Base-by-base conservation (phyloP, 2,329 filamentous ascomycete genomes). In the Epichloe sp. region DNA sequence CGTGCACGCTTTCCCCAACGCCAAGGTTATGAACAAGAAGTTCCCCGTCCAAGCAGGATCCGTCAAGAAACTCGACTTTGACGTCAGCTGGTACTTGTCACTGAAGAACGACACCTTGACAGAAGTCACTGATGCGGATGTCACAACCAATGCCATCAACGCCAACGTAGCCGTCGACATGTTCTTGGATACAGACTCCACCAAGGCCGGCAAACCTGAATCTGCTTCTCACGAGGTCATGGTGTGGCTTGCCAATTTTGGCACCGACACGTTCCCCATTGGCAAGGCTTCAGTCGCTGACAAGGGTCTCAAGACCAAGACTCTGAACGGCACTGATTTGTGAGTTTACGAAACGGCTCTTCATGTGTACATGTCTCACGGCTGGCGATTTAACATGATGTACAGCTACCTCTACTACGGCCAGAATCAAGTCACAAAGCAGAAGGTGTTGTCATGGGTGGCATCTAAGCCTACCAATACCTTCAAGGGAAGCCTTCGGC, bases 91-190 rank as follows among this genome's bases (percentile, higher is more conserved):
- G 77, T 68, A 68, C 2, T 76, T 57, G 67, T 67, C n/a, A 44
- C 69, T 7, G 73, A 75, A 54, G 53, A 70, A 76, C 56, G 56
- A 60, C 12, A 64, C 66, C 0, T 62, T 61, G 4, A 58, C 63
- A 1, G 61, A 61, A 11, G 71, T 70, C 2, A 64, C 69, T 52
- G 53, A 62, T 3, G 37, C 60, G 0, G 59, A 60, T 0, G 61
- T 78, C 12, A 58, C 54, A 3, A 53, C 61, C 0, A 61, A 63
- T n/a, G 54, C 59, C 0, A 62, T 77, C 53, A 75, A 77, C 56
- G 65, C 74, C 61, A 80, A 80, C 66, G 75, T 80, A 36, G 76
- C 76, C 37, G 66, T 80, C 54, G 77, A 80, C 65, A 76, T 80
- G 70, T 80, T 79, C 62, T 62, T 79, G 50, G 76, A 78, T 55